Percentiles rank a stretch among this genome's conserved stretches.
These are phyloP conservation scores for Exophiala mesophila DNA, from an alignment of 2,329 filamentous ascomycete species.

Conservation along the genomic window DNA sequence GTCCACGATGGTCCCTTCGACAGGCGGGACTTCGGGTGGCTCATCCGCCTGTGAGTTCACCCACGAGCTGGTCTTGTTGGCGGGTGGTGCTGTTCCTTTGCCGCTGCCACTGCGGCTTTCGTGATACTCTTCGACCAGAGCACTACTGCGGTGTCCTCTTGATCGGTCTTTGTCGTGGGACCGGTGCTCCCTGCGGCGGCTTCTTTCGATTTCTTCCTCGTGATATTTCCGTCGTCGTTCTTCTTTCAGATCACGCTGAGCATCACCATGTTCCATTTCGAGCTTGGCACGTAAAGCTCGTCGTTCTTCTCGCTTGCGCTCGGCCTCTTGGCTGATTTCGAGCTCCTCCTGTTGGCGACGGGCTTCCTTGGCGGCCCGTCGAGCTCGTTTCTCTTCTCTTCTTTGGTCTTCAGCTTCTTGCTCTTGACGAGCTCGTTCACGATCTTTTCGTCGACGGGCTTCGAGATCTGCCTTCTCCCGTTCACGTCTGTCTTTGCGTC, in stretches of 20 bases:
- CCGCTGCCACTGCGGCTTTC: slow-evolving; percentile 29
- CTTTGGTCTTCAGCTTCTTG: slow-evolving; percentile 53
- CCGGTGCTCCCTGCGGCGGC: slow-evolving; percentile 26
- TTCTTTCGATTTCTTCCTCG: slow-evolving; percentile 26
- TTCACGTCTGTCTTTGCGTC: slow-evolving; percentile 42
- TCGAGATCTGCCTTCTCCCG: slow-evolving; percentile 55
- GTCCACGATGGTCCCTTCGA: slow-evolving; percentile 44
- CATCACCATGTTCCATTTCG: slow-evolving; percentile 21
- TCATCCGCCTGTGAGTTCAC: slow-evolving; percentile 45
- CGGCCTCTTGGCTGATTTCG: slow-evolving; percentile 32
- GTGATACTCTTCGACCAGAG: slow-evolving; percentile 32
- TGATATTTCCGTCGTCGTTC: slow-evolving; percentile 33
- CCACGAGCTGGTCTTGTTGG: slow-evolving; percentile 48
- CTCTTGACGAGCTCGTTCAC: slow-evolving; percentile 49
- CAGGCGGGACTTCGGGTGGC: slow-evolving; percentile 44
- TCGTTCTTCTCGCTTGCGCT: slow-evolving; percentile 36
- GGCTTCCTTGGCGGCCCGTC: slow-evolving; percentile 38
- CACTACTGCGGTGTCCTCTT: slow-evolving; percentile 22
- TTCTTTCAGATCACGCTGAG: slow-evolving; percentile 20
- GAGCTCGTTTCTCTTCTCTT: slow-evolving; percentile 56
- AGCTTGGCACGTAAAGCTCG: slow-evolving; percentile 24
- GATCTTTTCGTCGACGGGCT: slow-evolving; percentile 35
- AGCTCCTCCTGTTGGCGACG: slow-evolving; percentile 31
- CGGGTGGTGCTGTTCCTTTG: slow-evolving; percentile 25
- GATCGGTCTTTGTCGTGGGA: slow-evolving; percentile 31